phyloP scores from a whole-genome alignment of 768 basidiomycete species.

The Panaeolus cyanescens region DNA sequence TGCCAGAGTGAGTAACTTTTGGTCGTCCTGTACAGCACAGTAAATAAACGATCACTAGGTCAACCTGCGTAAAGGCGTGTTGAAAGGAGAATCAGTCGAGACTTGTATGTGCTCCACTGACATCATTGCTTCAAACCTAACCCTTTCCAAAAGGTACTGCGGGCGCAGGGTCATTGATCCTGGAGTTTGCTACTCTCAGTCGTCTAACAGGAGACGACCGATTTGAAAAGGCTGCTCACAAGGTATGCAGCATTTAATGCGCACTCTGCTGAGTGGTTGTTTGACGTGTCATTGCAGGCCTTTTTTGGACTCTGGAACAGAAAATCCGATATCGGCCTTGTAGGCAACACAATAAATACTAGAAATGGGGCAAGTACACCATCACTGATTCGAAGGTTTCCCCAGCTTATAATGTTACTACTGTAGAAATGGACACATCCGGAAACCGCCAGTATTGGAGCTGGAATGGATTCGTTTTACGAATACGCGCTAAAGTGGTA shows the following conservation, averaged over 20 bases:
- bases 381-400: not conserved
- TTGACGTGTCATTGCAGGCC: slow-evolving; percentile 41
- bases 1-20: slow-evolving; percentile 64
- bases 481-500: slow-evolving; percentile 96
- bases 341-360: slow-evolving; percentile 89
- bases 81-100: slow-evolving; percentile 74
- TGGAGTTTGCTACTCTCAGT: slow-evolving; percentile 94
- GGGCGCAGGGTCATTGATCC: slow-evolving; percentile 88
- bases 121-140: not conserved
- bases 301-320: slow-evolving; percentile 96
- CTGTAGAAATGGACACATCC: slow-evolving; percentile 73
- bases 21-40: slow-evolving; percentile 6
- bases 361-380: slow-evolving; percentile 65
- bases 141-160: slow-evolving; percentile 66
- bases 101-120: slow-evolving; percentile 65
- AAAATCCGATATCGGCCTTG: slow-evolving; percentile 77
- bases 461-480: slow-evolving; percentile 94
- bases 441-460: slow-evolving; percentile 82
- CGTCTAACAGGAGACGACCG: slow-evolving; percentile 87
- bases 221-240: slow-evolving; percentile 88
- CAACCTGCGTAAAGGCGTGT: slow-evolving; percentile 80
- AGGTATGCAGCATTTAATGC: slow-evolving; percentile 28
- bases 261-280: not conserved
- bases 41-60: slow-evolving; percentile 45
- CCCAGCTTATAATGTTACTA: slow-evolving; percentile 1